A percentile compares a stretch with the other conserved stretches of the same genome.
Conservation (phyloP, 108 stramenopile genomes). For the Discostella pseudostelligera region DNA sequence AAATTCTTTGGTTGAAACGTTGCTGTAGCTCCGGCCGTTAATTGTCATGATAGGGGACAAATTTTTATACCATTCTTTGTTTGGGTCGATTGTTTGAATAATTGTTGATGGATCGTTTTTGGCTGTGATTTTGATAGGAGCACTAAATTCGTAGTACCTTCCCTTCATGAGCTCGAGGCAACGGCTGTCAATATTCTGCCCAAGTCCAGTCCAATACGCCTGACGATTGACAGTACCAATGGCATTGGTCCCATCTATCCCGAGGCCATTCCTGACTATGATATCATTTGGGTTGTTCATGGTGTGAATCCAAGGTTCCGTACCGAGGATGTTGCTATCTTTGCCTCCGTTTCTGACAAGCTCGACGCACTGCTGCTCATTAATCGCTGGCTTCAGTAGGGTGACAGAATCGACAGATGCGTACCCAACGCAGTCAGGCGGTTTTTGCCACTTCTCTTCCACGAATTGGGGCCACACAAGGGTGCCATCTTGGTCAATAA, state of each 20-base stretch:
- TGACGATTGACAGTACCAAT: slow-evolving; percentile 24
- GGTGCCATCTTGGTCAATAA: slow-evolving; percentile 33
- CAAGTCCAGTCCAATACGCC: slow-evolving; percentile 33
- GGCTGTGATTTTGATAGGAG: slow-evolving; percentile 26
- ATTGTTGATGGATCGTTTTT: slow-evolving; percentile 21
- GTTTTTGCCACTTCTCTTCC: slow-evolving; percentile 40
- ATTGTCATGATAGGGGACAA: slow-evolving; percentile 24
- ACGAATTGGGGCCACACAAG: slow-evolving; percentile 45
- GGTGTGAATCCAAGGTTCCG: slow-evolving; percentile 40
- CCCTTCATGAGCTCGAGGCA: slow-evolving; percentile 31
- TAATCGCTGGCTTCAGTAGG: slow-evolving; percentile 31
- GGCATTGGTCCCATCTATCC: slow-evolving; percentile 27
- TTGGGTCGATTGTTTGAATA: slow-evolving; percentile 21
- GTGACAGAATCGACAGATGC: slow-evolving; percentile 28
- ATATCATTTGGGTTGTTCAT: slow-evolving; percentile 13
- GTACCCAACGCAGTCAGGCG: slow-evolving; percentile 33
- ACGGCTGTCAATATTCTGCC: slow-evolving; percentile 34
- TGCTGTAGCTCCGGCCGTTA: slow-evolving; percentile 17
- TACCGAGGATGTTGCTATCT: slow-evolving; percentile 3
- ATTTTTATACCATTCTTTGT: slow-evolving; percentile 19
- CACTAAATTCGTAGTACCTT: slow-evolving; percentile 36
- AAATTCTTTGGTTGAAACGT: slow-evolving; percentile 21
- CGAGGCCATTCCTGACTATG: slow-evolving; percentile 17
- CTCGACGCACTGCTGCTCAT: slow-evolving; percentile 22
- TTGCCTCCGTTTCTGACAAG: slow-evolving; percentile 38